Conservation (phyloP, 2,329 filamentous ascomycete genomes). For the Neofusicoccum sp. region DNA sequence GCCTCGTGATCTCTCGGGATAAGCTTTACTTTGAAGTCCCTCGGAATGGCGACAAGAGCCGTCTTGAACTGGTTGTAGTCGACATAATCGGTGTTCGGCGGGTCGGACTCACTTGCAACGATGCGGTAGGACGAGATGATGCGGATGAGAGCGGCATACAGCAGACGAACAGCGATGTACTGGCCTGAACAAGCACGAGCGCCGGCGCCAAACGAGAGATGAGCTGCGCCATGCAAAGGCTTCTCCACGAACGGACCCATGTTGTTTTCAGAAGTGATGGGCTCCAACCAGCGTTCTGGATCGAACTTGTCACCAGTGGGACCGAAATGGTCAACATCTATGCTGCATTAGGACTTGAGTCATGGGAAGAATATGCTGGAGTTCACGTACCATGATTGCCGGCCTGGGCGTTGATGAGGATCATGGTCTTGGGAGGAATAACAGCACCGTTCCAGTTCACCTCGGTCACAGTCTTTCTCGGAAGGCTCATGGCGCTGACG, state of each 20-base stretch:
- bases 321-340: constrained; percentile 55
- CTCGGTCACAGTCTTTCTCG: constrained; percentile 54
- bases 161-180: constrained; percentile 53
- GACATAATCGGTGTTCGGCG: constrained; percentile 64
- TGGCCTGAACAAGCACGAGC: constrained; percentile 56
- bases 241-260: constrained; percentile 36
- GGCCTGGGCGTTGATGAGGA: constrained; percentile 59
- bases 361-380: not conserved
- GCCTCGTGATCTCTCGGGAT: constrained; percentile 51
- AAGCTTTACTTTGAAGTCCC: constrained; percentile 61
- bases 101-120: constrained; percentile 50
- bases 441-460: constrained; percentile 55
- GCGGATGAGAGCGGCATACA: constrained; percentile 55
- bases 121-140: constrained; percentile 55
- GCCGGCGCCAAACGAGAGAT: constrained; percentile 57
- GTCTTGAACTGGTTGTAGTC: constrained; percentile 65
- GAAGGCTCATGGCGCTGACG: constrained; percentile 56
- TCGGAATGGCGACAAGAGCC: constrained; percentile 61
- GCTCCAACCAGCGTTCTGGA: constrained; percentile 53
- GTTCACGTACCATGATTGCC: constrained; percentile 52
- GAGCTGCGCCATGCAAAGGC: constrained; percentile 30
- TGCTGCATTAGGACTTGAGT: not conserved
- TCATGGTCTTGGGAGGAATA: constrained; percentile 57
- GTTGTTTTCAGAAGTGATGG: constrained; percentile 25
- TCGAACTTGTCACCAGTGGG: constrained; percentile 50